Base-by-base conservation (phyloP, 108 stramenopile species). In the Asterionellopsis glacialis region DNA sequence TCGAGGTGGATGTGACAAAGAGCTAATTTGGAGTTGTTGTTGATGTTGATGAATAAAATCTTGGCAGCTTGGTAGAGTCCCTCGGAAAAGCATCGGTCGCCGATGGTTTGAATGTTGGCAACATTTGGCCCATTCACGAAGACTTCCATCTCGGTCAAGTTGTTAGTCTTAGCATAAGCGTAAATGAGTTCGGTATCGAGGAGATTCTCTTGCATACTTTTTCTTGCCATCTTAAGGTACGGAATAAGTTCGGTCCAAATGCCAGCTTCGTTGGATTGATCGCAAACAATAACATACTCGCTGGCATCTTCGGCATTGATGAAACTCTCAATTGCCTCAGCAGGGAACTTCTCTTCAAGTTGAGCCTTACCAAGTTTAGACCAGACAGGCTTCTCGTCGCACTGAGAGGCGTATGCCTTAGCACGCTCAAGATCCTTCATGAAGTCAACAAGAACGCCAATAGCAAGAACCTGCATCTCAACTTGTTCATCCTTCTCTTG, bases 11-110 rank as follows among this genome's bases (percentile, higher is more conserved):
- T 94, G 70, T 95, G 93, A 80, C 97, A 97, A 33, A 97, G 84
- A 27, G 99, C 99, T 52, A 99, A 90, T 90, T 98, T 98, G 48
- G 99, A 97, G 79, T 99, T 99, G 89, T 99, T 99, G 93, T 97
- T 95, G 87, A 97, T 97, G 62, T 81, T 95, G 59, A 81, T 88
- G 85, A 91, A 99, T 33, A 99, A 75, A 27, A 98, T 73, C 80
- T 97, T 97, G 24, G 98, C 95, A 12, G 99, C 98, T 57, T 95
- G 77, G 80, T 96, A 99, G 41, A 98, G 80, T 33, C 96, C 96
- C 76, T 99, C 95, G 14, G 82, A 78, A 76, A 95, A 97, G 74
- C 95, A 96, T 12, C 97, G 85, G 76, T 97, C 96, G 50, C 94
- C 95, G 66, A 95, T 91, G 47, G 42, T 68, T 79, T 99, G 96